Percentiles rank a stretch among this genome's conserved stretches.
Evolutionary conservation across 441 rosid genomes (phyloP).

Genomic region (Arabidopsis hybrid): DNA sequence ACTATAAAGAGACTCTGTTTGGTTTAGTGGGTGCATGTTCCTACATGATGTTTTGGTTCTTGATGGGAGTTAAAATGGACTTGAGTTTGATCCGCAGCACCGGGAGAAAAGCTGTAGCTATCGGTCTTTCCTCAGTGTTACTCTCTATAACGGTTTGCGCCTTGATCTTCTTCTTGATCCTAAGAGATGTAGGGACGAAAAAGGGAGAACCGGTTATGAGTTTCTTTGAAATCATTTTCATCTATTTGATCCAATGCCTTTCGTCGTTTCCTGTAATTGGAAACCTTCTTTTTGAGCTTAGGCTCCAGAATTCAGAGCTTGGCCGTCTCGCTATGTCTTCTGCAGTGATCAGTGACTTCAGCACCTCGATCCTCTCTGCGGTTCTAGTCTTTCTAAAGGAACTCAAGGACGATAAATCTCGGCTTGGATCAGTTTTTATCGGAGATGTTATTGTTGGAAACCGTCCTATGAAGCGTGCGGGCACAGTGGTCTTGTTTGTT

Average conservation of each 20-base stretch:
- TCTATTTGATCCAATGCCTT: conserved; percentile 39
- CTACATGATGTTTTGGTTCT: conserved; percentile 56
- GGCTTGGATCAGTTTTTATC: conserved; percentile 34
- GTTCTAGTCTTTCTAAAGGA: conserved; percentile 24
- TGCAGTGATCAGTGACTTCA: conserved; percentile 47
- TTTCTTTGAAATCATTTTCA: conserved; percentile 6
- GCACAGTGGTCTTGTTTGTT: conserved; percentile 11
- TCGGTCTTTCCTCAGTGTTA: conserved; percentile 49
- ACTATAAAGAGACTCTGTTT: conserved; percentile 32
- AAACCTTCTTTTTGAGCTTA: conserved; percentile 59
- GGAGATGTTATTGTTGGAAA: conserved; percentile 38
- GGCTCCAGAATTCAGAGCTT: conserved; percentile 66
- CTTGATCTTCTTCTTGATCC: not conserved
- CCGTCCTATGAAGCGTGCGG: conserved; percentile 40
- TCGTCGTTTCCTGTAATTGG: conserved; percentile 59
- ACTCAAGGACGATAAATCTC: conserved; percentile 32
- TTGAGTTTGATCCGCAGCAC: conserved; percentile 39
- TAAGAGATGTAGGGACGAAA: conserved; percentile 27
- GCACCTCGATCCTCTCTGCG: not conserved
- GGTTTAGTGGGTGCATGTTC: conserved; percentile 50
- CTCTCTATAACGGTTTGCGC: conserved; percentile 42
- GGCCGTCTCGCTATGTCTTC: conserved; percentile 62
- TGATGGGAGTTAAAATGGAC: conserved; percentile 68
- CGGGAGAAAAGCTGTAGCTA: conserved; percentile 46
- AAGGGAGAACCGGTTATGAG: not conserved